Conservation (phyloP, 2,329 filamentous ascomycete genomes). For the Arachnomyces sp. region DNA sequence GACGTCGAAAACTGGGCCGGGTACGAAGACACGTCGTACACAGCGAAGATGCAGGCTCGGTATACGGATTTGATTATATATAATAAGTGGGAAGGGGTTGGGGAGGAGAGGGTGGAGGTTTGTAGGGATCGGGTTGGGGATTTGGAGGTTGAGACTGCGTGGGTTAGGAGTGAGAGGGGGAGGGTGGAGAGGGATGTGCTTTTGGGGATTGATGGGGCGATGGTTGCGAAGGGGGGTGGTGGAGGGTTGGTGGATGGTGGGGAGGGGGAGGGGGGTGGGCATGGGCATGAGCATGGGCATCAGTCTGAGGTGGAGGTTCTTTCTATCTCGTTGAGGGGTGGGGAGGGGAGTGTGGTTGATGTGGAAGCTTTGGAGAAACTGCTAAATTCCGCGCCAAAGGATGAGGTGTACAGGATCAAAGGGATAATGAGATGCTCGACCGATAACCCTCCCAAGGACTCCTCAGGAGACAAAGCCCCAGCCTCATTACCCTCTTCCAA, state of each 20-base stretch:
- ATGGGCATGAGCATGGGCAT: conserved; percentile 48
- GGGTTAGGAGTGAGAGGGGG: conserved; percentile 77
- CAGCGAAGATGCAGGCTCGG: conserved; percentile 74
- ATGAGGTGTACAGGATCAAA: conserved; percentile 95
- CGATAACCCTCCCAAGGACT: conserved; percentile 36
- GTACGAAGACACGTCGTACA: conserved; percentile 85
- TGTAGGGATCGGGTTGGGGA: conserved; percentile 72
- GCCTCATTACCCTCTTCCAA: conserved; percentile 22
- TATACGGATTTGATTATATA: conserved; percentile 88
- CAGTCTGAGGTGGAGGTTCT: conserved; percentile 84
- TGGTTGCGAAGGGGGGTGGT: conserved; percentile 41
- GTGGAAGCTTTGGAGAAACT: conserved; percentile 56
- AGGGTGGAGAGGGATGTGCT: conserved; percentile 69
- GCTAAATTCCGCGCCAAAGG: conserved; percentile 68
- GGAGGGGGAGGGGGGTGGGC: conserved; percentile 12
- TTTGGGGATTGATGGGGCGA: conserved; percentile 77
- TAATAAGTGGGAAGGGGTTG: conserved; percentile 81
- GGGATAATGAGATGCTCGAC: conserved; percentile 46
- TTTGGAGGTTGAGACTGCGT: conserved; percentile 69
- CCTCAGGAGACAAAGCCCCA: conserved; percentile 35
- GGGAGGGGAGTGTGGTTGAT: conserved; percentile 41
- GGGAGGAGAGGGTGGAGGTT: conserved; percentile 66
- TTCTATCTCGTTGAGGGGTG: conserved; percentile 58
- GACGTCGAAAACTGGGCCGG: conserved; percentile 94
- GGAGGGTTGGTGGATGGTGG: conserved; percentile 26